Evolutionary conservation across 176 grass and related monocot species (phyloP), one percentile per base, ranked within the genome.

Genomic region (Eragrostis nindensis): DNA sequence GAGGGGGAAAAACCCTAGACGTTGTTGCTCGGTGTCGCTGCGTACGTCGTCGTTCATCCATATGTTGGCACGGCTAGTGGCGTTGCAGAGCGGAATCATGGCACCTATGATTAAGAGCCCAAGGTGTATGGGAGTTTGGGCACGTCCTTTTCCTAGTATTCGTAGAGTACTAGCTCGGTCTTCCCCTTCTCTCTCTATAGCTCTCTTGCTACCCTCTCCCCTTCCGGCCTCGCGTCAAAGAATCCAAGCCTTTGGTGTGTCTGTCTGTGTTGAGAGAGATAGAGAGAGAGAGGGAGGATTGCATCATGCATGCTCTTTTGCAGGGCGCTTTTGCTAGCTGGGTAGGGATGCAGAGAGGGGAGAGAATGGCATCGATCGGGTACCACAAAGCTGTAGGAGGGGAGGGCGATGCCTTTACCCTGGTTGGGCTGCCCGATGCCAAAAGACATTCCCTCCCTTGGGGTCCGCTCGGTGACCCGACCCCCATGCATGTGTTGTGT

Each of bases 361-460:
- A 38, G n/a, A n/a, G 45, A 72, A 72, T 46, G 71, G 62, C 66
- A 70, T 81, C 40, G 54, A 65, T 66, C n/a, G 17, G 62, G 62
- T 38, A 46, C 74, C 39, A 61, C 76, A 11, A 22, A n/a, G 46
- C 11, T 47, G 46, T n/a, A 11, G n/a, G 3, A 57, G n/a, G n/a
- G n/a, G n/a, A n/a, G 8, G 13, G 38, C 38, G 19, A 4, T 1
- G 3, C 14, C 45, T 74, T 74, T 74, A 54, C 11, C n/a, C 19
- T 52, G 22, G 64, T 21, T 57, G 50, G 78, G 59, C 66, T 46
- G 60, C 89, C 85, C 89, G 61, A 84, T 61, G 82, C 78, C 85
- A 74, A 86, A 87, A 85, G 87, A 85, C 90, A 92, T 86, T 81
- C 87, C 53, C 82, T 95, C 4, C 2, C 32, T 83, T 90, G 83